These are phyloP conservation scores for Pythium phragmiticola DNA, from an alignment of 352 stramenopile species.

Conservation along the genomic window DNA sequence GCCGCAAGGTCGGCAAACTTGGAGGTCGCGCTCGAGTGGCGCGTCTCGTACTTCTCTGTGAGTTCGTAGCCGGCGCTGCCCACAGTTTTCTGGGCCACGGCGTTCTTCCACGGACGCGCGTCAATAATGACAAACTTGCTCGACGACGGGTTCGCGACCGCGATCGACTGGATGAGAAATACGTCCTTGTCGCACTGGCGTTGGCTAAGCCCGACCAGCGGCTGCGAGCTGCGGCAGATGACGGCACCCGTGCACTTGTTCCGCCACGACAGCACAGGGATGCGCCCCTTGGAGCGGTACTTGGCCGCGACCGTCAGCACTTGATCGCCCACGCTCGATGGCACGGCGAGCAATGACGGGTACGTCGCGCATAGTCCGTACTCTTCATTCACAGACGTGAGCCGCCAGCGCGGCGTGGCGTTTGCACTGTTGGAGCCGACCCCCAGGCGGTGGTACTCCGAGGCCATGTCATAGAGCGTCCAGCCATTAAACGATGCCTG, in stretches of 20 bases:
- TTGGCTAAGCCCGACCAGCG: constrained; percentile 75
- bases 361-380: constrained; percentile 82
- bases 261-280: constrained; percentile 83
- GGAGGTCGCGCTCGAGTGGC: constrained; percentile 51
- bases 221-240: constrained; percentile 84
- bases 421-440: constrained; percentile 27
- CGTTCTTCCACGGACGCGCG: constrained; percentile 87
- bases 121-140: constrained; percentile 89
- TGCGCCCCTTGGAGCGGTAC: constrained; percentile 82
- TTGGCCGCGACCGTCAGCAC: constrained; percentile 67
- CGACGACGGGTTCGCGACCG: constrained; percentile 71
- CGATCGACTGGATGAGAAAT: constrained; percentile 78
- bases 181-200: constrained; percentile 86
- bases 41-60: constrained; percentile 77
- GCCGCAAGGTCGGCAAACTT: constrained; percentile 63
- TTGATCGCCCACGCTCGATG: constrained; percentile 56
- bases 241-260: constrained; percentile 66
- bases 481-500: constrained; percentile 41
- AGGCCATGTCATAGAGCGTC: constrained; percentile 65
- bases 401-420: constrained; percentile 56
- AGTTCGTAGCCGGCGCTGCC: constrained; percentile 89
- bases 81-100: constrained; percentile 88
- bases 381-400: constrained; percentile 63
- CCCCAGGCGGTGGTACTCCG: constrained; percentile 70
- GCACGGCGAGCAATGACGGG: constrained; percentile 71